Percentiles rank a stretch among this genome's conserved stretches.
phyloP scores from a whole-genome alignment of 2,329 filamentous ascomycete genomes.

The Ascochyta lentis region DNA sequence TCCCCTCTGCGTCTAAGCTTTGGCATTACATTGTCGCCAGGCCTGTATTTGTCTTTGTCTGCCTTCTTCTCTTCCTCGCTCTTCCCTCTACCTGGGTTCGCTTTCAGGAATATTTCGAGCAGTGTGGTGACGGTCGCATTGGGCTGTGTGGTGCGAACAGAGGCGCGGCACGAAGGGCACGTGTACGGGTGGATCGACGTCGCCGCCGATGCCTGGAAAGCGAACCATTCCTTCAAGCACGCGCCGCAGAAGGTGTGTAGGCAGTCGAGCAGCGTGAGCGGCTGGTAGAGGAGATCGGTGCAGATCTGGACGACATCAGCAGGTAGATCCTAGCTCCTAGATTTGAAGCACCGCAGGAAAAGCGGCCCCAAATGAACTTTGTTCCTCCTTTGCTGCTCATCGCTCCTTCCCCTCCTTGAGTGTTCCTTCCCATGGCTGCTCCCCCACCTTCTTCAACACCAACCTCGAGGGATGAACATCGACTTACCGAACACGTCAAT shows the following conservation, averaged over 20 bases:
- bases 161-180: slow-evolving; percentile 89
- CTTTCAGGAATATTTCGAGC: slow-evolving; percentile 83
- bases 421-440: not conserved
- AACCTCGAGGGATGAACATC: slow-evolving; percentile 18
- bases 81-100: slow-evolving; percentile 78
- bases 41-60: slow-evolving; percentile 76
- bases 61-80: slow-evolving; percentile 76
- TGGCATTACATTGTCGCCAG: slow-evolving; percentile 81
- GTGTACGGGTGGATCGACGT: slow-evolving; percentile 70
- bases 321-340: slow-evolving; percentile 19
- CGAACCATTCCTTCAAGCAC: slow-evolving; percentile 96
- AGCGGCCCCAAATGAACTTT: not conserved
- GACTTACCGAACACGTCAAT: slow-evolving; percentile 88
- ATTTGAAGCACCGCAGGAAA: slow-evolving; percentile 3
- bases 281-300: slow-evolving; percentile 91
- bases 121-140: slow-evolving; percentile 91
- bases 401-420: slow-evolving; percentile 1
- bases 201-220: slow-evolving; percentile 72
- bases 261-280: slow-evolving; percentile 89
- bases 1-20: slow-evolving; percentile 58
- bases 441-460: slow-evolving; percentile 18
- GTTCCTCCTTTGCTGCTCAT: not conserved
- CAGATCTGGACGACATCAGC: slow-evolving; percentile 73
- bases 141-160: slow-evolving; percentile 83
- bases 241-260: slow-evolving; percentile 95